Evolutionary conservation across 441 rosid species (phyloP).

Genomic region (Pelargonium australe): DNA sequence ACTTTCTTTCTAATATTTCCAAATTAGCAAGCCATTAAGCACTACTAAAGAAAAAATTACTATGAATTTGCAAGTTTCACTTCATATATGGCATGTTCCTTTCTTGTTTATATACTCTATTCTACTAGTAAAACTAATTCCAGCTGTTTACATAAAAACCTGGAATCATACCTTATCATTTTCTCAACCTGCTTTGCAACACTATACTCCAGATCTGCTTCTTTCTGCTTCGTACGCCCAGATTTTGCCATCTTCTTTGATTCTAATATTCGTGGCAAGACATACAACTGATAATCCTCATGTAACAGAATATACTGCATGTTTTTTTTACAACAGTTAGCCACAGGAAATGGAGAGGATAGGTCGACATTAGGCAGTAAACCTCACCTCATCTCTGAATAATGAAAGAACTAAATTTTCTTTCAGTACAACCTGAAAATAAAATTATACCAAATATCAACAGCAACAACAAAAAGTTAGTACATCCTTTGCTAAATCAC

Average conservation of each 20-base stretch:
- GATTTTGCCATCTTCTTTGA: constrained; percentile 99
- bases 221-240: constrained; percentile 93
- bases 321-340: constrained; percentile 29
- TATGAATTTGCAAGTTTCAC: background rate
- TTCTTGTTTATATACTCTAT: background rate
- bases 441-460: constrained; percentile 17
- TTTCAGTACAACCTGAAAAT: constrained; percentile 81
- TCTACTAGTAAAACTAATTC: constrained; percentile 1
- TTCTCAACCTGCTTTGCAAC: constrained; percentile 99
- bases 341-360: constrained; percentile 21
- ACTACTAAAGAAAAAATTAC: too few species aligned
- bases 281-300: constrained; percentile 93
- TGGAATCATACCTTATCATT: constrained; percentile 71
- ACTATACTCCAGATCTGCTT: constrained; percentile 96
- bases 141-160: background rate
- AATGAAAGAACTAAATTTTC: constrained; percentile 81
- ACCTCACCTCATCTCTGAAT: constrained; percentile 92
- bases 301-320: constrained; percentile 80
- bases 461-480: constrained; percentile 1
- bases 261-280: constrained; percentile 88
- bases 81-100: constrained; percentile 9
- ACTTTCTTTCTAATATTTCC: background rate
- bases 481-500: constrained; percentile 2
- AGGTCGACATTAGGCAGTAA: constrained; percentile 14
- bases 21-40: background rate